Base-by-base conservation (phyloP, 352 stramenopile species). In the Phytopythium oedochilum region DNA sequence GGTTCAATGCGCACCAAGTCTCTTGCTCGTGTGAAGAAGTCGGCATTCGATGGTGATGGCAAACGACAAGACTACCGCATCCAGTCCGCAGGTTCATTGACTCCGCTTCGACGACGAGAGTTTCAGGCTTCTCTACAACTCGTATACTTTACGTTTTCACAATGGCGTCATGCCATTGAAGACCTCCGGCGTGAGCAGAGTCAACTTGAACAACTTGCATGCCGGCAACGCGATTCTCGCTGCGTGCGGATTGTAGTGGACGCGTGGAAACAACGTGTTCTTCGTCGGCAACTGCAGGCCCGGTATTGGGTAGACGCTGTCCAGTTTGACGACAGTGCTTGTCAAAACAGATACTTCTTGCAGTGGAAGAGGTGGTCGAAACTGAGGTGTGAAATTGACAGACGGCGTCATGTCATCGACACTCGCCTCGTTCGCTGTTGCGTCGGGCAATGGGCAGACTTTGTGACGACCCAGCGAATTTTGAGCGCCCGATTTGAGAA, bases 91-190 rank as follows among this genome's bases (percentile, higher is more conserved):
- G n/a, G n/a, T n/a, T n/a, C n/a, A n/a, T n/a, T n/a, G n/a, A n/a
- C n/a, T n/a, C n/a, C n/a, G n/a, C n/a, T n/a, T n/a, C n/a, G 35
- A 31, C 48, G 48, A 15, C 48, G 23, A 8, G 22, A 23, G 36
- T 44, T 55, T 17, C 48, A 44, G n/a, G 48, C 48, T 8, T 55
- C 32, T 20, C 48, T 55, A 5, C 32, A 55, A 25, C 32, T 55
- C 25, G 22, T 32, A 10, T 55, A 55, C 48, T 44, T 55, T 26
- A 35, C 34, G 23, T 55, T 55, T 23, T 25, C 48, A 7, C 12
- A 17, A 15, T 55, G 32, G 48, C 34, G 36, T 34, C 12, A 29
- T 17, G 48, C 25, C 0, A 23, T 34, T 8, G 11, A 14, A 29
- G 22, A 22, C 4, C 7, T 43, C 11, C 48, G 23, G 20, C 20